Evolutionary conservation across 2,329 filamentous ascomycete species (phyloP), one percentile per base, ranked within the genome.

Genomic region (Fusarium sublunatum): DNA sequence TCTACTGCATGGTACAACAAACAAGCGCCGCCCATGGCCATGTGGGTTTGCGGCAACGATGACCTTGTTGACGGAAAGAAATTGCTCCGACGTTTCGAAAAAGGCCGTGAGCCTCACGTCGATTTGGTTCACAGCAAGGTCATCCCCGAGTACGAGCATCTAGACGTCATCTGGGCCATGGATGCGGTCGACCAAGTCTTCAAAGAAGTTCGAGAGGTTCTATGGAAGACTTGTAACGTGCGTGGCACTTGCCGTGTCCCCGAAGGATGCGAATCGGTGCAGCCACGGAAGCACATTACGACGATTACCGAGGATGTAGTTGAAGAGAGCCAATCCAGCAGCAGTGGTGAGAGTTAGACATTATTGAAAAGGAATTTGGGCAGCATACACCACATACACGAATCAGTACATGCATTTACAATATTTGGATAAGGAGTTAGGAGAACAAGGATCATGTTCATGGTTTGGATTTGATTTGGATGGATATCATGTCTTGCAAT

Each of bases 91-190:
- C 84, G 94, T 2, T 91, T 97, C 64, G 84, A 91, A 69, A 84
- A 85, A 38, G 91, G 90, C 0, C 82, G 91, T 25, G 94, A 98
- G 75, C 94, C 94, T 2, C 82, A 92, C 71, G 92, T 96, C 8
- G 81, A 84, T 35, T 79, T 97, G 6, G 91, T 97, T 5, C 91
- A 97, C 76, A 85, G 85, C 62, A 96, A 92, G 73, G 81, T 96
- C 22, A 90, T 97, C 39, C 87, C 91, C 3, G 91, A 90, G 42
- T 96, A 97, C 74, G 94, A 97, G 78, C 94, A 98, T 76, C 83
- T 98, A 5, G 94, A 97, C 77, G 92, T 97, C 2, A 87, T 98
- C 34, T 97, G 94, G 94, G 93, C 93, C 0, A 92, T 97, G 82
- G 93, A 97, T 72, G 87, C 88, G 0, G 86, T 93, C 13, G 88